A percentile compares a stretch with the other conserved stretches of the same genome.
Conservation (phyloP, 768 basidiomycete genomes). For the Kwoniella heveanensis region DNA sequence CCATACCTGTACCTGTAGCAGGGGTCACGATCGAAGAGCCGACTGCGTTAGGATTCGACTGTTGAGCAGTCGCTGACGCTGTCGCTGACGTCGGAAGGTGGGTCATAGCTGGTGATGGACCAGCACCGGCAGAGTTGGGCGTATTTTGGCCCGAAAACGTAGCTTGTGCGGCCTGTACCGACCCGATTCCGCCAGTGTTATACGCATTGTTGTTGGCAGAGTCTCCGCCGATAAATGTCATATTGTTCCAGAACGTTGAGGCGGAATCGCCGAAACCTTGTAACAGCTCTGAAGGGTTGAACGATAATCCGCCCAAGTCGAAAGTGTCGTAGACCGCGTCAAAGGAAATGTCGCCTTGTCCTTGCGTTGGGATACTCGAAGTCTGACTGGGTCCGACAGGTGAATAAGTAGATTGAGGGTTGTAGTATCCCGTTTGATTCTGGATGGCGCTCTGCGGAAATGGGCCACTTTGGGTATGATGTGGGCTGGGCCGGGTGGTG, state of each 20-base stretch:
- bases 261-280: slow-evolving; percentile 42
- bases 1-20: too few species aligned
- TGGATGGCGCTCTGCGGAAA: too few species aligned
- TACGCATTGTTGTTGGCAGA: not conserved
- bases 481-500: too few species aligned
- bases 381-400: not conserved
- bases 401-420: not conserved
- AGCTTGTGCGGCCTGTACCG: not conserved
- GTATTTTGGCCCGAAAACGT: slow-evolving; percentile 23
- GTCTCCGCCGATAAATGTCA: slow-evolving; percentile 17
- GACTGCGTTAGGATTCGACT: not conserved
- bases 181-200: too few species aligned
- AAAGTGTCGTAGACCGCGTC: slow-evolving; percentile 24
- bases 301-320: slow-evolving; percentile 46
- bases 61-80: not conserved
- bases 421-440: not conserved
- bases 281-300: slow-evolving; percentile 47
- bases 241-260: slow-evolving; percentile 36
- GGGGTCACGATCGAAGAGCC: too few species aligned
- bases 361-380: not conserved
- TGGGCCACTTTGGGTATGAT: too few species aligned
- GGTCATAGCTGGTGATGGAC: slow-evolving; percentile 6
- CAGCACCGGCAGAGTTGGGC: slow-evolving; percentile 8
- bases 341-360: not conserved
- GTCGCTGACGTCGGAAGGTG: not conserved